Base-by-base conservation (phyloP, 2,329 filamentous ascomycete species). In the Colletotrichum sp. region DNA sequence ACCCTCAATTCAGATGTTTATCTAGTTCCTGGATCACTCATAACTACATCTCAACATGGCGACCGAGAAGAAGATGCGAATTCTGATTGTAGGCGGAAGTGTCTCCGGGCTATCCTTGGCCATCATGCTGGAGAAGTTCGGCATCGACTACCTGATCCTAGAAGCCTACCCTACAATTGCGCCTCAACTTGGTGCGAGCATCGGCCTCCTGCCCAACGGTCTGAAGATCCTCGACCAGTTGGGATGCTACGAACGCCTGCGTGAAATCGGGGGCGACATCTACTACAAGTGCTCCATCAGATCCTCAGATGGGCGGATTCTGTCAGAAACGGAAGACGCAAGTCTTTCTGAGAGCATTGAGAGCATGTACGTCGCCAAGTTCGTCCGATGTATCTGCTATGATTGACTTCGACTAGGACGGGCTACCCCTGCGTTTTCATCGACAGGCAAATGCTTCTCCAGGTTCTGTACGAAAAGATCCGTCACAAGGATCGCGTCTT, bases 161-260 rank as follows among this genome's bases (percentile, higher is more conserved):
- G 89, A 91, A 77, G 80, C 81, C 0, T 79, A 86, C 52, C 18
- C 75, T 0, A 78, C 83, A 0, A 85, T 90, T 26, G 84, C 85
- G 0, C 88, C 89, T 0, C 81, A 85, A 32, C 80, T 87, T 0
- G 89, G 89, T 1, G 88, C 88, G 1, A 86, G 83, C 6, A 88
- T 91, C 28, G 87, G 83, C 1, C 76, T 90, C 0, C 71, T 84
- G 0, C 82, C 88, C 0, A 83, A 87, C 24, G 87, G 86, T 1
- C 70, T 80, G 6, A 82, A 85, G 2, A 87, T 91, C 15, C 78
- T 90, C 1, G 88, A 90, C 65, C 89, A 91, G 77, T 78, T 91
- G 1, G 78, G 78, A 2, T 78, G 80, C 48, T 83, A 82, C 48
- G 79, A 83, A 38, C 24, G 77, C 2, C 70, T 84, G 24, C 76